Evolutionary conservation across 2,329 filamentous ascomycete genomes (phyloP).

Genomic region (Teratosphaeria zuluensis): DNA sequence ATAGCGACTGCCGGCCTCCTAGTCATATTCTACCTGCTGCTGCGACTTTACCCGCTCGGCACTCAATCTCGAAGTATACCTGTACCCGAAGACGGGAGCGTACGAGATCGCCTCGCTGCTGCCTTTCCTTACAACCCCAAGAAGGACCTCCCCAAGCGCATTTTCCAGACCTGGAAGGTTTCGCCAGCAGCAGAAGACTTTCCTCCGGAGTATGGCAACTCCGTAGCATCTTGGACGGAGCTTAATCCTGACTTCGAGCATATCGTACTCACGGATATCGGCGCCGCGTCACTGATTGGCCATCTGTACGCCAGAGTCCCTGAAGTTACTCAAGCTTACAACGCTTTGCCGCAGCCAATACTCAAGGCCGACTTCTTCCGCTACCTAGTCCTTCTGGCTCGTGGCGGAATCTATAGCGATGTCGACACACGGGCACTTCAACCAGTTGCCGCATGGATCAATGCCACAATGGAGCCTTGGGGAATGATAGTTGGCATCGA

Average conservation of each 20-base stretch:
- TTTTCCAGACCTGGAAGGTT: constrained; percentile 98
- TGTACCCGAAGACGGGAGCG: constrained; percentile 53
- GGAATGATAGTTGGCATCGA: constrained; percentile 92
- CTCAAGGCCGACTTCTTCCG: constrained; percentile 58
- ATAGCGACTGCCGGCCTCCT: background rate
- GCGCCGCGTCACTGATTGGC: constrained; percentile 68
- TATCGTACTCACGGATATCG: constrained; percentile 89
- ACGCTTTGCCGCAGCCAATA: constrained; percentile 39
- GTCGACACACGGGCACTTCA: constrained; percentile 85
- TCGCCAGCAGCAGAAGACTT: constrained; percentile 71
- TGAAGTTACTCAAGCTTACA: constrained; percentile 41
- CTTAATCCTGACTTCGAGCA: constrained; percentile 86
- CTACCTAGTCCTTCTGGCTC: constrained; percentile 63
- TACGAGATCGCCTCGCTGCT: constrained; percentile 75
- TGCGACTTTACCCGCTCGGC: background rate
- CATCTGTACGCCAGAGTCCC: constrained; percentile 70
- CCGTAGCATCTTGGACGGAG: constrained; percentile 82
- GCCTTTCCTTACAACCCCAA: constrained; percentile 89
- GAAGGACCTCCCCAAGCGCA: constrained; percentile 86
- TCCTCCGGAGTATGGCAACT: constrained; percentile 59
- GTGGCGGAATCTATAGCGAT: constrained; percentile 66
- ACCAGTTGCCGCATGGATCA: constrained; percentile 80
- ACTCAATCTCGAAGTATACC: background rate
- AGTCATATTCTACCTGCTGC: background rate
- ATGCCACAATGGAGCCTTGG: constrained; percentile 61